Evolutionary conservation across 2,329 filamentous ascomycete species (phyloP).

Genomic region (Epichloe festucae): DNA sequence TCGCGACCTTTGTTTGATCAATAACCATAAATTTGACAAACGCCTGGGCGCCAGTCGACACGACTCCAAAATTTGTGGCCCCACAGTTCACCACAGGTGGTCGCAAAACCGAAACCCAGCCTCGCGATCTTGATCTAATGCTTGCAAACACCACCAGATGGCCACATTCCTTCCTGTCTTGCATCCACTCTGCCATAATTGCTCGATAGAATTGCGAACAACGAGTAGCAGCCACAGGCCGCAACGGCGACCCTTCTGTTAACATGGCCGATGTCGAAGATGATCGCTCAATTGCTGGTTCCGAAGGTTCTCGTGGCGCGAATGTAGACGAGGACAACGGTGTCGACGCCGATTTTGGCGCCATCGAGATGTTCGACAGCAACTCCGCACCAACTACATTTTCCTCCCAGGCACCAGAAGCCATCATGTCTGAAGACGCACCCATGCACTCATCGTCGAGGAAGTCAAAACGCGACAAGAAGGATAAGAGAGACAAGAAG

Average conservation of each 20-base stretch:
- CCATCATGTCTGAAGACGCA: conserved; percentile 16
- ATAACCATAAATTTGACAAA: neutral
- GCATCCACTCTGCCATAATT: conserved; percentile 19
- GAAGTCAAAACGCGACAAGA: conserved; percentile 21
- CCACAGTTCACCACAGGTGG: conserved; percentile 13
- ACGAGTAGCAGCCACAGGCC: neutral
- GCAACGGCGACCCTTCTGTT: conserved; percentile 4
- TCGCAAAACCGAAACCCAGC: conserved; percentile 2
- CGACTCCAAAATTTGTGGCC: conserved; percentile 8
- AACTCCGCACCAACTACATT: conserved; percentile 19
- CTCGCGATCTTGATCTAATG: conserved; percentile 12
- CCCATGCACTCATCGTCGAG: conserved; percentile 9
- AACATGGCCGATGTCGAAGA: conserved; percentile 14
- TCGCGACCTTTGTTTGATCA: too few species aligned
- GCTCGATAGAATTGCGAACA: conserved; percentile 13
- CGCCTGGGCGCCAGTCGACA: neutral
- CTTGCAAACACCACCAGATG: conserved; percentile 19
- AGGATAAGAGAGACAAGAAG: conserved; percentile 17
- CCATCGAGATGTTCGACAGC: conserved; percentile 27
- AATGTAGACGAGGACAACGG: conserved; percentile 11
- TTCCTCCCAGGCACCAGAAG: conserved; percentile 19
- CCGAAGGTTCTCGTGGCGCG: conserved; percentile 13
- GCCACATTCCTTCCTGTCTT: conserved; percentile 20
- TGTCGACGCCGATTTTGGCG: conserved; percentile 21
- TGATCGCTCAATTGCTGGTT: conserved; percentile 10